These are phyloP conservation scores for Talaromyces amestolkiae DNA, from an alignment of 2,329 filamentous ascomycete species.

Conservation along the genomic window DNA sequence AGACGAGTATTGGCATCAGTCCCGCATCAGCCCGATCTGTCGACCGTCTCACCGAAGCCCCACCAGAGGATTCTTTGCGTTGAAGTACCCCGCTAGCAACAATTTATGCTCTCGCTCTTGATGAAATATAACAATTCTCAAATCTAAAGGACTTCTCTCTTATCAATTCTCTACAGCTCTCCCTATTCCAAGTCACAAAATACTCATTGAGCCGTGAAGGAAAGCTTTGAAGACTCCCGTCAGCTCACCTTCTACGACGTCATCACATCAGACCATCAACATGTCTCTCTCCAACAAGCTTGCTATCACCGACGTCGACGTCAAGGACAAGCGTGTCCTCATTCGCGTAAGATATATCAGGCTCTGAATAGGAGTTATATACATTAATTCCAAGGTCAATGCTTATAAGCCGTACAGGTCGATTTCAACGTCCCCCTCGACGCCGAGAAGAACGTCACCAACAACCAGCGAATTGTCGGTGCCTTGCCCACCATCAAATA, in stretches of 20 bases:
- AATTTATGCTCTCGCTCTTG: not conserved
- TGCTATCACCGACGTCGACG: conserved; percentile 89
- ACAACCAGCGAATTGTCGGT: conserved; percentile 96
- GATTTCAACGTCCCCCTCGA: conserved; percentile 99
- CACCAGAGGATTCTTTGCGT: conserved; percentile 19
- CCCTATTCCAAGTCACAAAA: not conserved
- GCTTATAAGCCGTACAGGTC: conserved; percentile 58
- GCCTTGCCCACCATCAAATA: conserved; percentile 94
- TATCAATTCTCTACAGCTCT: not conserved
- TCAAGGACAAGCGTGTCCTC: conserved; percentile 97
- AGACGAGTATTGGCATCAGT: conserved; percentile 36
- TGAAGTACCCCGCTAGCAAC: conserved; percentile 17
- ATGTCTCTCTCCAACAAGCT: conserved; percentile 99
- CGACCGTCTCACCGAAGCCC: conserved; percentile 31
- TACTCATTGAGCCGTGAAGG: not conserved
- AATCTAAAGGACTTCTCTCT: not conserved
- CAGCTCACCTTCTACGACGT: conserved; percentile 9
- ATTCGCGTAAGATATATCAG: conserved; percentile 67
- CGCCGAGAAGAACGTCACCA: conserved; percentile 87
- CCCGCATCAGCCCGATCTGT: conserved; percentile 40
- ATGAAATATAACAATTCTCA: not conserved
- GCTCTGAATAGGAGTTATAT: conserved; percentile 20
- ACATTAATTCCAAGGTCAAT: not conserved
- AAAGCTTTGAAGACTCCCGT: not conserved
- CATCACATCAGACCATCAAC: conserved; percentile 5